Evolutionary conservation across 306 rosid species (phyloP), one percentile per base, ranked within the genome.

Genomic region (Pterocarpus macrocarpus): DNA sequence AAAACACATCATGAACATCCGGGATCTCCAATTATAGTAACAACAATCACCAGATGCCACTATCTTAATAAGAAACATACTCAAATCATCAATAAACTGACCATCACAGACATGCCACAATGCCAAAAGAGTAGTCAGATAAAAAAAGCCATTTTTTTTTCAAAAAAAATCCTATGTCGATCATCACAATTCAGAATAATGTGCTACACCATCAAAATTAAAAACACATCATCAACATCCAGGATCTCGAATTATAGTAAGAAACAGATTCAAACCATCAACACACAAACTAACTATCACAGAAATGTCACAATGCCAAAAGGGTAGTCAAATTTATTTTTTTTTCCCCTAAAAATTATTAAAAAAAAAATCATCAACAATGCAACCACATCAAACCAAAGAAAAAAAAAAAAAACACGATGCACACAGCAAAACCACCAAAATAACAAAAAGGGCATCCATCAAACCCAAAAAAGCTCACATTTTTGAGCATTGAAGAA

Each of bases 401-500:
- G 4, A 65, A 2, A 11, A 0, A 61, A 17, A 10, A 12, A 1
- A 49, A 71, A 22, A 58, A 58, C 22, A 53, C 7, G 0, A 4
- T 14, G 22, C 53, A 47, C 12, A 14, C 6, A 14, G 41, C 28
- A 16, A 14, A 34, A 52, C 13, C 28, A 22, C 28, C 15, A 16
- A 10, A 53, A 34, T 4, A 5, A 34, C 8, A 35, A 44, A 17
- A 39, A 2, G 12, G 3, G 7, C 41, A 8, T 0, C 0, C 5
- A 0, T 2, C 1, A 1, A 5, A 62, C 3, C 30, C 0, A 11
- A 15, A 22, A 34, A 56, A 47, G 22, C 69, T 64, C 64, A 95
- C 99, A 95, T 88, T 65, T 81, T 75, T 95, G 99, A 4, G 92
- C 98, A 66, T 96, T 96, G 88, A 96, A 96, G 94, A 96, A 96